Evolutionary conservation across 1,139 yeast genomes (phyloP).

Genomic region (Candida pseudoviswanathii): DNA sequence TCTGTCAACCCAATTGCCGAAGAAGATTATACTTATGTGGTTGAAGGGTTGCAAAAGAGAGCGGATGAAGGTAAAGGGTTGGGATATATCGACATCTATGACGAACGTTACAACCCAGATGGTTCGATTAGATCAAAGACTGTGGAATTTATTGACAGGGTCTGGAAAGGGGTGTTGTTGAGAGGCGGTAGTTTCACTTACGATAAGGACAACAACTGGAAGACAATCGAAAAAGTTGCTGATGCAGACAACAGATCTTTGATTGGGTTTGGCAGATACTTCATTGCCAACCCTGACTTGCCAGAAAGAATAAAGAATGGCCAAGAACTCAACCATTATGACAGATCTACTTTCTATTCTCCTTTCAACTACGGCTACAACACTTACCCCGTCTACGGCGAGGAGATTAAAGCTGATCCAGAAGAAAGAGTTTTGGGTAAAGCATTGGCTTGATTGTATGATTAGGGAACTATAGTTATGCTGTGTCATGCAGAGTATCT

Average conservation of each 20-base stretch:
- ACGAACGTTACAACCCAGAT: slow-evolving; percentile 30
- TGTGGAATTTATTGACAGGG: slow-evolving; percentile 32
- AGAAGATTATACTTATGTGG: slow-evolving; percentile 35
- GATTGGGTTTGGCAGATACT: slow-evolving; percentile 49
- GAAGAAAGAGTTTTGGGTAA: slow-evolving; percentile 18
- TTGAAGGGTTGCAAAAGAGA: slow-evolving; percentile 39
- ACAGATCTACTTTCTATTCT: slow-evolving; percentile 26
- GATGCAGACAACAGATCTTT: slow-evolving; percentile 39
- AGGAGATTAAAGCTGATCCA: slow-evolving; percentile 16
- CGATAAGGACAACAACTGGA: slow-evolving; percentile 22
- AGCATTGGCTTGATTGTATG: slow-evolving; percentile 12
- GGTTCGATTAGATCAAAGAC: slow-evolving; percentile 15
- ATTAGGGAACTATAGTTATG: too few species aligned
- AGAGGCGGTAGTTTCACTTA: slow-evolving; percentile 49
- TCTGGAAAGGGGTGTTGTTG: slow-evolving; percentile 52
- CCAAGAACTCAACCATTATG: slow-evolving; percentile 35
- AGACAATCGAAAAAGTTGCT: slow-evolving; percentile 23
- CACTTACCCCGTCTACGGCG: slow-evolving; percentile 19
- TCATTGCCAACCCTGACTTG: slow-evolving; percentile 56
- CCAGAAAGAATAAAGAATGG: slow-evolving; percentile 48
- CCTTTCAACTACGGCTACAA: slow-evolving; percentile 28
- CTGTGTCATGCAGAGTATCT: too few species aligned
- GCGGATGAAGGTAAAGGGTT: slow-evolving; percentile 40
- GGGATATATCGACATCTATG: slow-evolving; percentile 57
- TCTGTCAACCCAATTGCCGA: slow-evolving; percentile 31